Percentiles rank a stretch among this genome's conserved stretches.
These are phyloP conservation scores for Trichoderma oligosporum DNA, from an alignment of 2,329 filamentous ascomycete genomes.

Conservation along the genomic window DNA sequence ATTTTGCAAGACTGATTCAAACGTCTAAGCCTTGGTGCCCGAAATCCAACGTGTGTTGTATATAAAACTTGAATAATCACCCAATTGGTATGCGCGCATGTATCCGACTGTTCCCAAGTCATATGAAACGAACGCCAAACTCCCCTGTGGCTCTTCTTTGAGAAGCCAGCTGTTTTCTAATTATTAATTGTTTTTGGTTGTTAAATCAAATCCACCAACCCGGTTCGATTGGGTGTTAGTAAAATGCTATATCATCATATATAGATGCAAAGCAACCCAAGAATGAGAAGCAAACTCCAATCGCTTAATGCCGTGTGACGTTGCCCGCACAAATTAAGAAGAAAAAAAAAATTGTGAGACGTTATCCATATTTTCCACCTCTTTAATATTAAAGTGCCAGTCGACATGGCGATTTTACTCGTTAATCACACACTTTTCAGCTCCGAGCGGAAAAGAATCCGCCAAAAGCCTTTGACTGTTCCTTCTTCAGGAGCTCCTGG, in stretches of 20 bases:
- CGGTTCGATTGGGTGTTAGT: neutral
- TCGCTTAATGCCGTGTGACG: conserved; percentile 37
- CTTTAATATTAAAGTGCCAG: neutral
- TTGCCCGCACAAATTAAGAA: neutral
- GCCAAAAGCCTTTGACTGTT: conserved; percentile 50
- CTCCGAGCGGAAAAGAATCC: conserved; percentile 12
- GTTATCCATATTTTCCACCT: neutral
- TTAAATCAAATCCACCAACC: neutral
- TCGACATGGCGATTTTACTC: neutral
- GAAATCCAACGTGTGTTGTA: neutral
- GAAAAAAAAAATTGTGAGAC: neutral
- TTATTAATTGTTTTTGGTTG: neutral
- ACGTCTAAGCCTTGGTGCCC: neutral
- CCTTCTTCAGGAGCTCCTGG: conserved; percentile 61
- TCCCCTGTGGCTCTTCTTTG: neutral
- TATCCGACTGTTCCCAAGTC: neutral
- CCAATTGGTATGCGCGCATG: neutral
- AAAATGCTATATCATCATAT: conserved; percentile 21
- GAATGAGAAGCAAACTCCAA: conserved; percentile 33
- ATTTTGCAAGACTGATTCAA: conserved; percentile 6
- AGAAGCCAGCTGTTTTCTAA: neutral
- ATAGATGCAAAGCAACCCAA: conserved; percentile 23
- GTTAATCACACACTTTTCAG: neutral
- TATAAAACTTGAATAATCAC: neutral
- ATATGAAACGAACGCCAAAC: neutral